phyloP scores from a whole-genome alignment of 257 asterid species.

The Solanum sparsipilum region DNA sequence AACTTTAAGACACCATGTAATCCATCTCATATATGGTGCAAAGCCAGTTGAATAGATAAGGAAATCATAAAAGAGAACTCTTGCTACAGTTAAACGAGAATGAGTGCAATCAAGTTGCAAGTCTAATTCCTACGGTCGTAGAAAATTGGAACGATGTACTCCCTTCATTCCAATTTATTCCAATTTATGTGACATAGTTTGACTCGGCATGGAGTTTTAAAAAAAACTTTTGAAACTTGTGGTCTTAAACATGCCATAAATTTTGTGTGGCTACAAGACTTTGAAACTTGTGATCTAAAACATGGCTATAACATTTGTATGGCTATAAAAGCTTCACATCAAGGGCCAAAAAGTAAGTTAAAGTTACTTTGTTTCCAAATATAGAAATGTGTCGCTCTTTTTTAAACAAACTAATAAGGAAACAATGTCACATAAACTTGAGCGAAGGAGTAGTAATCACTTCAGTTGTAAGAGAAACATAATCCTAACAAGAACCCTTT shows the following conservation, averaged over 20 bases:
- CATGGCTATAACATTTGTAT: background rate
- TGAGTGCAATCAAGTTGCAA: background rate
- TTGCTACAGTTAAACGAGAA: background rate
- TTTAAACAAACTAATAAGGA: background rate
- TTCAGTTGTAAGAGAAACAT: background rate
- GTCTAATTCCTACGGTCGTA: background rate
- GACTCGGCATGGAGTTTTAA: background rate
- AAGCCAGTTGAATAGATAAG: background rate
- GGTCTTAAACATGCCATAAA: background rate
- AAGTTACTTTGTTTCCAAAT: background rate
- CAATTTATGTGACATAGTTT: background rate
- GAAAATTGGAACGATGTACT: background rate
- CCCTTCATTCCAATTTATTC: background rate
- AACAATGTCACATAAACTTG: background rate
- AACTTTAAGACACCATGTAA: background rate
- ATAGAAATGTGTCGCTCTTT: background rate
- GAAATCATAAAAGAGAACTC: background rate
- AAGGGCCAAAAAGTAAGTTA: background rate
- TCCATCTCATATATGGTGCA: background rate
- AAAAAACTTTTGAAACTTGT: background rate
- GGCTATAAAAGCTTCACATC: background rate
- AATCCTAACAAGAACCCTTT: no score
- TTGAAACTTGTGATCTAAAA: background rate
- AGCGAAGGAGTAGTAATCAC: background rate
- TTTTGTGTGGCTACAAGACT: background rate